Evolutionary conservation across 352 stramenopile species (phyloP), one percentile per base, ranked within the genome.

Genomic region (Phytopythium ostracodes): DNA sequence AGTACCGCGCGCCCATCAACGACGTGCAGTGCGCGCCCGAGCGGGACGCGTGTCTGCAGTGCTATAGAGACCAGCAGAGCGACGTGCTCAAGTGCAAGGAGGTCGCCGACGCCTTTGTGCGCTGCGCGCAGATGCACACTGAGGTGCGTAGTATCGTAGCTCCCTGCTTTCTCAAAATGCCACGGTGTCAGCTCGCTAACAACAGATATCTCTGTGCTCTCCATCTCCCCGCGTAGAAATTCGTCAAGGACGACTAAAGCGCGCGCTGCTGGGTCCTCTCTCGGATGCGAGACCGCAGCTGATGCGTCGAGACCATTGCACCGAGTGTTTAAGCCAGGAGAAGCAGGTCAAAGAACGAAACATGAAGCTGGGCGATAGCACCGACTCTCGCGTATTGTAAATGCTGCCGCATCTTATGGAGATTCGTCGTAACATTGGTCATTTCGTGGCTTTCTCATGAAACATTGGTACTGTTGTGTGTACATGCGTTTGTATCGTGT

Each of bases 51-150:
- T 92, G 82, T 57, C 79, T 95, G 73, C 73, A 92, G 69, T 95
- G 86, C 73, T 95, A 95, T 87, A 81, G 76, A 79, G 81, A 91
- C 76, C 81, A 89, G 66, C 72, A 85, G 65, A 82, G 71, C 63
- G 71, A 93, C 71, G 64, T 95, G 46, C 80, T 95, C 58, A 73
- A 86, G 66, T 95, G 86, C 77, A 90, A 91, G 76, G 78, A 95
- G 71, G 80, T 95, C 62, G 83, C 86, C 50, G 86, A 95, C 59
- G 86, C 86, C 59, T 95, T 95, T 55, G 72, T 91, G 52, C 84
- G 76, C 38, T 95, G 86, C 68, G 81, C 84, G 43, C 81, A 90
- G 62, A 71, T 88, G 72, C 87, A 84, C 50, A 93, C 86, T n/a
- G 85, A 89, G 73, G 78, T 90, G 52, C 25, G 76, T n/a, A n/a